A percentile compares a stretch with the other conserved stretches of the same genome.
Conservation (phyloP, 176 grass and related monocot species). For the Cocos nucifera region DNA sequence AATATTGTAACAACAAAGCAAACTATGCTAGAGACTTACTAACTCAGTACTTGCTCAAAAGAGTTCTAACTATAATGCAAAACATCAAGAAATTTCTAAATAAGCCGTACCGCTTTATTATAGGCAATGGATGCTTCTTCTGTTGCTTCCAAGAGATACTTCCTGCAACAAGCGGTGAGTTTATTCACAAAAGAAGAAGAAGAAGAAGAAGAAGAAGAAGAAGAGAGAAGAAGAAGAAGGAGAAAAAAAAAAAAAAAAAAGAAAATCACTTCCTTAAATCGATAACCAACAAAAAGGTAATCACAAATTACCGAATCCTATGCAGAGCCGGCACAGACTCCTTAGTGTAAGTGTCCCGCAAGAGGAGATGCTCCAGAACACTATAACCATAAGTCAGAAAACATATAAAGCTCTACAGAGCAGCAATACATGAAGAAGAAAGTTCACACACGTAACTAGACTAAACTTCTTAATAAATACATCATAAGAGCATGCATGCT, state of each 20-base stretch:
- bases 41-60: too few species aligned
- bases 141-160: slow-evolving; percentile 91
- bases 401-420: too few species aligned
- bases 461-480: too few species aligned
- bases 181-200: too few species aligned
- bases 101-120: slow-evolving; percentile 63
- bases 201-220: too few species aligned
- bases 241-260: background rate
- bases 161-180: slow-evolving; percentile 42
- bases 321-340: slow-evolving; percentile 85
- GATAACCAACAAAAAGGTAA: background rate
- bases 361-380: slow-evolving; percentile 89
- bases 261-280: background rate
- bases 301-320: slow-evolving; percentile 56
- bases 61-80: slow-evolving; percentile 17
- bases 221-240: too few species aligned
- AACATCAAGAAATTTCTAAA: slow-evolving; percentile 2
- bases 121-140: slow-evolving; percentile 97
- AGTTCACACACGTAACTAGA: too few species aligned
- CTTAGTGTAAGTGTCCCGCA: slow-evolving; percentile 97
- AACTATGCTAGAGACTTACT: too few species aligned
- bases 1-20: too few species aligned
- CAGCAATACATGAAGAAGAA: too few species aligned
- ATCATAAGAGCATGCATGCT: too few species aligned
- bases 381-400: slow-evolving; percentile 28